Percentiles rank a stretch among this genome's conserved stretches.
Evolutionary conservation across 768 basidiomycete species (phyloP).

Genomic region (Steccherinum ochraceum): DNA sequence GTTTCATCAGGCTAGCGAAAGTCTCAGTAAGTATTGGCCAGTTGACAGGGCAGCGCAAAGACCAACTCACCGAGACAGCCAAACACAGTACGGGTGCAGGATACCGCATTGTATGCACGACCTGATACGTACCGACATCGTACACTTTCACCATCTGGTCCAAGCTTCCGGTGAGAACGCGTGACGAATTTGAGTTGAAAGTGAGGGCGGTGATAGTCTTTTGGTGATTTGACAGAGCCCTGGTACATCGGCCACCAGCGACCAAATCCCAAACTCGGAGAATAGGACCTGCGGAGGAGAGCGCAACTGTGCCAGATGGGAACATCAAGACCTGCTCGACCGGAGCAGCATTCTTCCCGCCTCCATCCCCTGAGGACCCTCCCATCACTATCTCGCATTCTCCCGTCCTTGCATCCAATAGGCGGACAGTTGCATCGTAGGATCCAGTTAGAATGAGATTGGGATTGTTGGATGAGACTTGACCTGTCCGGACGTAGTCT

Average conservation of each 20-base stretch:
- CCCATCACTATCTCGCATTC: conserved; percentile 82
- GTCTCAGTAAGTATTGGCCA: background rate
- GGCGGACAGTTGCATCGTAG: conserved; percentile 85
- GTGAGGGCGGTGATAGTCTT: conserved; percentile 91
- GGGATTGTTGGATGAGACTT: conserved; percentile 78
- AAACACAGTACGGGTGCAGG: conserved; percentile 87
- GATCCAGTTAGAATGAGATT: conserved; percentile 87
- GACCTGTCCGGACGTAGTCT: conserved; percentile 94
- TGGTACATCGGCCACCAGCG: conserved; percentile 81
- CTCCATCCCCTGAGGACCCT: conserved; percentile 18
- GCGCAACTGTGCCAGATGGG: conserved; percentile 77
- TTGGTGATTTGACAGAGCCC: conserved; percentile 95
- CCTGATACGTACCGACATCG: conserved; percentile 88
- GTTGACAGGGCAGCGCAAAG: no score
- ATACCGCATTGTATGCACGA: conserved; percentile 98
- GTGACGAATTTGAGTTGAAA: conserved; percentile 68
- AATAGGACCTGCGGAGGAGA: conserved; percentile 89
- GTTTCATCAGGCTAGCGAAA: conserved; percentile 84
- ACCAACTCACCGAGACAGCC: conserved; percentile 74
- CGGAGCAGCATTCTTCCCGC: conserved; percentile 43
- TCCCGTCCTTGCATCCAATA: conserved; percentile 84
- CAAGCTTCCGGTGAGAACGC: conserved; percentile 83
- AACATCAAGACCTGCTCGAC: conserved; percentile 93
- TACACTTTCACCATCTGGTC: conserved; percentile 99
- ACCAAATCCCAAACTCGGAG: conserved; percentile 94